Conservation (phyloP, 768 basidiomycete genomes). For the Pleurotus ostreatus region DNA sequence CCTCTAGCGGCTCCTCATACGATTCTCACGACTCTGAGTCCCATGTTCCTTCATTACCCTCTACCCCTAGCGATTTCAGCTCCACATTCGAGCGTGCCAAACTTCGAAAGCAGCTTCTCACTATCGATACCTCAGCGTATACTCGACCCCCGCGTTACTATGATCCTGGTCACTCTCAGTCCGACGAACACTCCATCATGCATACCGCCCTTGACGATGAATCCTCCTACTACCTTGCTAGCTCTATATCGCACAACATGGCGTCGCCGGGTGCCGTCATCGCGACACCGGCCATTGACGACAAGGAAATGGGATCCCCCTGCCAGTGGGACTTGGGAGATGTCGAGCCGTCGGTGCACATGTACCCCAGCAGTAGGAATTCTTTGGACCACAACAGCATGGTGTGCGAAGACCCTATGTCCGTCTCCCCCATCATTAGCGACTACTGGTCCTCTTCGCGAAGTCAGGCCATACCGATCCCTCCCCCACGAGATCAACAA, state of each 20-base stretch:
- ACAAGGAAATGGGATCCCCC: conserved; percentile 53
- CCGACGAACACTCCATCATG: conserved; percentile 58
- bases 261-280: conserved; percentile 32
- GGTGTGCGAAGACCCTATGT: conserved; percentile 26
- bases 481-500: conserved; percentile 18
- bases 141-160: conserved; percentile 41
- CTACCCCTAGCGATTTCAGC: conserved; percentile 53
- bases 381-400: conserved; percentile 27
- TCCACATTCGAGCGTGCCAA: conserved; percentile 30
- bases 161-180: conserved; percentile 38
- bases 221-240: conserved; percentile 52
- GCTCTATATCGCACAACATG: conserved; percentile 36
- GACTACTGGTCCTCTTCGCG: conserved; percentile 29
- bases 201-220: conserved; percentile 71
- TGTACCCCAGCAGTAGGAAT: conserved; percentile 39
- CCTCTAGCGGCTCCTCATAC: conserved; percentile 40
- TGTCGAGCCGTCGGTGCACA: conserved; percentile 24
- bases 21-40: conserved; percentile 30
- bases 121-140: conserved; percentile 52
- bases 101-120: conserved; percentile 41
- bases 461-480: conserved; percentile 28
- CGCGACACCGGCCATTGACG: conserved; percentile 42
- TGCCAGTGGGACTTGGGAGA: conserved; percentile 43
- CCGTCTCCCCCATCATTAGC: conserved; percentile 25
- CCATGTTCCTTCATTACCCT: conserved; percentile 40